Conservation (phyloP, 768 basidiomycete species). For the Psilocybe cyanescens region DNA sequence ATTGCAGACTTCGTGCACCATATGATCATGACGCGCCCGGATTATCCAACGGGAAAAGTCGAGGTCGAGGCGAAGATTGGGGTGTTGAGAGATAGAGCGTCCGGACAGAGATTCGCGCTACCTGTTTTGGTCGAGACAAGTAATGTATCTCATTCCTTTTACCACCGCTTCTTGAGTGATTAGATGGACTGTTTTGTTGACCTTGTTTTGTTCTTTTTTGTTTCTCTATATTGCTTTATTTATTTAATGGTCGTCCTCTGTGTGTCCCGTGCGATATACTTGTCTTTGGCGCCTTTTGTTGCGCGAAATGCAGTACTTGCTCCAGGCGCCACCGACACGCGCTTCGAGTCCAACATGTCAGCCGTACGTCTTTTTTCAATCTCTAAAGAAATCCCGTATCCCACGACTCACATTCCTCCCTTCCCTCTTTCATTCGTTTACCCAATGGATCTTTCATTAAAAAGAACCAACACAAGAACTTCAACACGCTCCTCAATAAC, state of each 20-base stretch:
- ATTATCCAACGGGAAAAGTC: constrained; percentile 51
- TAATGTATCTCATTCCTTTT: constrained; percentile 31
- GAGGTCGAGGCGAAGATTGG: constrained; percentile 96
- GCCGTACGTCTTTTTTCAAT: constrained; percentile 50
- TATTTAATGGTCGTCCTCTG: not conserved
- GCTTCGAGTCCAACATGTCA: constrained; percentile 95
- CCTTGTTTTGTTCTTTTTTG: constrained; percentile 3
- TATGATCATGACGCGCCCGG: constrained; percentile 60
- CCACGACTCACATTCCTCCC: not conserved
- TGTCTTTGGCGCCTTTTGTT: not conserved
- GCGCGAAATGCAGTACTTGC: constrained; percentile 56
- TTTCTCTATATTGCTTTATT: not conserved
- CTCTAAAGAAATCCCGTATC: not conserved
- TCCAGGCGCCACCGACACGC: constrained; percentile 62
- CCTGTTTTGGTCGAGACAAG: constrained; percentile 87
- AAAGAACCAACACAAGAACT: constrained; percentile 86
- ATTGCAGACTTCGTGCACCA: constrained; percentile 89
- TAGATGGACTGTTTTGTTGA: not conserved
- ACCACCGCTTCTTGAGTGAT: not conserved
- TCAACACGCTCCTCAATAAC: constrained; percentile 85
- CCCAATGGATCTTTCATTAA: not conserved
- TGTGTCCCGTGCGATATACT: not conserved
- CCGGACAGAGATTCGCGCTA: constrained; percentile 61
- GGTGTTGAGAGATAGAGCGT: constrained; percentile 59
- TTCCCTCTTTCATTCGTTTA: constrained; percentile 12